These are phyloP conservation scores for Cladosporium velox DNA, from an alignment of 2,329 filamentous ascomycete species.

Conservation along the genomic window DNA sequence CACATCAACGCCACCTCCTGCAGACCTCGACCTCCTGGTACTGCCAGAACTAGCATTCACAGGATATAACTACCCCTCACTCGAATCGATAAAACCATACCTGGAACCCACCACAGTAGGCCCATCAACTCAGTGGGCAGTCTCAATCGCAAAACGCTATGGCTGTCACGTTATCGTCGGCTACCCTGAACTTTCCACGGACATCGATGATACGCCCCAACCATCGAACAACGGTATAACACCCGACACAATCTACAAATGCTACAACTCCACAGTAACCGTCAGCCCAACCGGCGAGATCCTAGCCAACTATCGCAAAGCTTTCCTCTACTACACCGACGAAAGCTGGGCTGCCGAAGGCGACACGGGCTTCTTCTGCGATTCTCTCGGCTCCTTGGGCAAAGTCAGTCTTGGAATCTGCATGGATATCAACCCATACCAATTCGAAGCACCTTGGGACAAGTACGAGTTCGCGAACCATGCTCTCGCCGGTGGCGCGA, in stretches of 20 bases:
- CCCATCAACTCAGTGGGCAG: constrained; percentile 71
- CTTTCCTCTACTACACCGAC: constrained; percentile 67
- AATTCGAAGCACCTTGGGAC: constrained; percentile 59
- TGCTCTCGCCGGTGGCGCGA: constrained; percentile 57
- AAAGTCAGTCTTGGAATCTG: constrained; percentile 50
- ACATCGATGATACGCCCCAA: constrained; percentile 21
- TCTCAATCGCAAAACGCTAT: constrained; percentile 64
- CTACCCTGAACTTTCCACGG: constrained; percentile 63
- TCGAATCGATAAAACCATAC: constrained; percentile 66
- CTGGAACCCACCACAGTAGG: constrained; percentile 68
- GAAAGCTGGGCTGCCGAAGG: constrained; percentile 59
- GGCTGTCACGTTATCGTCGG: constrained; percentile 70
- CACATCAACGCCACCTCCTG: constrained; percentile 39
- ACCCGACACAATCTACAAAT: constrained; percentile 25
- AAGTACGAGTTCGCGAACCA: constrained; percentile 62
- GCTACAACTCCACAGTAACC: constrained; percentile 63
- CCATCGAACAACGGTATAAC: constrained; percentile 16
- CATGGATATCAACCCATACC: constrained; percentile 65
- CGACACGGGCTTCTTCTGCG: constrained; percentile 39
- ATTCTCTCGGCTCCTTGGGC: constrained; percentile 41
- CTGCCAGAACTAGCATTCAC: constrained; percentile 75
- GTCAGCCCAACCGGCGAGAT: constrained; percentile 57
- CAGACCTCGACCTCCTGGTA: constrained; percentile 67
- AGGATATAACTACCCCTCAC: constrained; percentile 77
- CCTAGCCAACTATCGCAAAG: constrained; percentile 63